A percentile compares a stretch with the other conserved stretches of the same genome.
phyloP scores from a whole-genome alignment of 2,329 filamentous ascomycete genomes.

The Beauveria caledonica region DNA sequence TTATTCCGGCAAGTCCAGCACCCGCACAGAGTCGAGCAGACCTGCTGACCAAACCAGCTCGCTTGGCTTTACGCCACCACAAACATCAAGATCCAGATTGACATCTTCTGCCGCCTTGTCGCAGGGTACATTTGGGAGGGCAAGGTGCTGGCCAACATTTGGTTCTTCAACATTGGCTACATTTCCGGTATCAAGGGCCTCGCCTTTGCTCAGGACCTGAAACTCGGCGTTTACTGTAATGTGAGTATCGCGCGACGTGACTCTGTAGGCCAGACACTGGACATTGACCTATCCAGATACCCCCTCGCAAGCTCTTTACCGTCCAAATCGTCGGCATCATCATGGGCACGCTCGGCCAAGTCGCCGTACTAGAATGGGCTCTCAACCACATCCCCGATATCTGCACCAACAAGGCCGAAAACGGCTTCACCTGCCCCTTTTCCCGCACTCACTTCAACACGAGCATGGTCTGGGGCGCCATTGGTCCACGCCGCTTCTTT shows the following conservation, averaged over 20 bases:
- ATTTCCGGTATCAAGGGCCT: conserved; percentile 34
- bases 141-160: conserved; percentile 31
- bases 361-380: conserved; percentile 29
- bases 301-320: conserved; percentile 35
- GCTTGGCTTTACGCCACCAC: conserved; percentile 30
- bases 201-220: conserved; percentile 35
- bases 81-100: conserved; percentile 36
- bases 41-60: conserved; percentile 15
- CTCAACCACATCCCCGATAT: conserved; percentile 40
- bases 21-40: neutral
- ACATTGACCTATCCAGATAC: conserved; percentile 23
- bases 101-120: conserved; percentile 36
- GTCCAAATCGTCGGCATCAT: conserved; percentile 35
- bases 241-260: conserved; percentile 12
- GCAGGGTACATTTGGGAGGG: conserved; percentile 37
- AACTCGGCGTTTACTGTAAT: conserved; percentile 34
- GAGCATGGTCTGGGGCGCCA: conserved; percentile 48
- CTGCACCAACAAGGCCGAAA: conserved; percentile 35
- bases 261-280: neutral
- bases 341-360: conserved; percentile 35
- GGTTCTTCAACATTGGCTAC: conserved; percentile 31
- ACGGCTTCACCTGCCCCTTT: conserved; percentile 37
- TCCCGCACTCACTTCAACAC: conserved; percentile 39
- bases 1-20: conserved; percentile 18
- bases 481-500: conserved; percentile 49